Evolutionary conservation across 1,284 basidiomycete species (phyloP), one percentile per base, ranked within the genome.

Genomic region (Ustilago bromivora): DNA sequence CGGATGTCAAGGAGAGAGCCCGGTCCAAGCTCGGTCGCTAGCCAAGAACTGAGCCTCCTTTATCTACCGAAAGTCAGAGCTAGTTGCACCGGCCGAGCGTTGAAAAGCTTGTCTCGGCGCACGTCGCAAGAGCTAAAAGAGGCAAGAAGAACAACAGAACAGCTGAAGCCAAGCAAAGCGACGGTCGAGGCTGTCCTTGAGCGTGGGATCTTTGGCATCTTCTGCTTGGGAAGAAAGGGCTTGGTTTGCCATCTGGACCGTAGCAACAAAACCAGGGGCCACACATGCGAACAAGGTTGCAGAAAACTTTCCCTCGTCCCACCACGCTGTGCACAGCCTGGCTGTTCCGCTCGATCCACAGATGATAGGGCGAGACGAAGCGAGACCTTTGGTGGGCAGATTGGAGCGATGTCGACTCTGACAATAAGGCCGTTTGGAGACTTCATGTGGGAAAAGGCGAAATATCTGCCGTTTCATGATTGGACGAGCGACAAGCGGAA

Each of bases 1-100:
- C 38, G 17, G 61, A 19, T 60, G 52, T 19, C 57, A 65, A 58
- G 60, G 55, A 40, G 41, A 31, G 56, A 34, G n/a, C 38, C 71
- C 71, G 71, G 71, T 61, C 54, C 40, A 67, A 32, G 28, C 57
- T 73, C 71, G 71, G 71, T 68, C 54, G 47, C 65, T 57, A 68
- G 60, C 57, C 57, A 65, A 47, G 57, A 17, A 43, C 34, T 40
- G 58, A 28, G 12, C 23, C 17, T 31, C 19, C 23, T 4, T 43
- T 40, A 15, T 32, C 56, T 57, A 65, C 71, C 58, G 41, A 67
- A 60, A 73, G 61, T 41, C 57, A 61, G 36, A 67, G 65, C 61
- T 65, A 64, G 40, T 63, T 9, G 41, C 10, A 61, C 23, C 51
- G 49, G 49, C 31, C 49, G 49, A 51, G 47, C 47, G 1, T 19